Evolutionary conservation across 2,329 filamentous ascomycete species (phyloP).

Genomic region (Botrytis deweyae): DNA sequence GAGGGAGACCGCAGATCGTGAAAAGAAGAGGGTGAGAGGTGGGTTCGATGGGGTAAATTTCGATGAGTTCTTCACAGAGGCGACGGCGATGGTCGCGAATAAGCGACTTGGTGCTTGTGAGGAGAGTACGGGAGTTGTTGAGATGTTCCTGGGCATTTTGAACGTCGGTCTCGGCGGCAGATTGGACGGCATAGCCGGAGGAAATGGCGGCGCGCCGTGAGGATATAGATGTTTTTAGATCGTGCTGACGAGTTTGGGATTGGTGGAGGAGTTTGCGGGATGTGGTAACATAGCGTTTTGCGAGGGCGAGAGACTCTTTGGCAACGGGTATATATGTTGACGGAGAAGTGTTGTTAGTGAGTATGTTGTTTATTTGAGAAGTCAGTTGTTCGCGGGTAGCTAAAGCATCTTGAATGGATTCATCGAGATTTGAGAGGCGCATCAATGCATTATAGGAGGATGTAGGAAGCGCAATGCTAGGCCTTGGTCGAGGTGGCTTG

Average conservation of each 20-base stretch:
- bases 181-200: conserved; percentile 59
- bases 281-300: conserved; percentile 55
- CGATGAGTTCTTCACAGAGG: conserved; percentile 77
- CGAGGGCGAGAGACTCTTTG: conserved; percentile 49
- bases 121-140: conserved; percentile 52
- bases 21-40: conserved; percentile 68
- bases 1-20: conserved; percentile 72
- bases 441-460: conserved; percentile 88
- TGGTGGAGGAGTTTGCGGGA: conserved; percentile 66
- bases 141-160: conserved; percentile 60
- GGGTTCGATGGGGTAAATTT: conserved; percentile 79
- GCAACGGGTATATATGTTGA: conserved; percentile 49
- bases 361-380: conserved; percentile 69
- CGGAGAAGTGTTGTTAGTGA: conserved; percentile 43
- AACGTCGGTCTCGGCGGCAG: conserved; percentile 59
- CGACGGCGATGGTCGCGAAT: conserved; percentile 85
- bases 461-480: conserved; percentile 55
- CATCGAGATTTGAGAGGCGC: conserved; percentile 83
- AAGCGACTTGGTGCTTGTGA: conserved; percentile 59
- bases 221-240: conserved; percentile 65
- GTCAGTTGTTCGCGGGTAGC: conserved; percentile 72
- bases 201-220: conserved; percentile 67
- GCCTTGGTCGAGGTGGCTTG: conserved; percentile 47
- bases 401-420: conserved; percentile 86
- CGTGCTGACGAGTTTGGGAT: conserved; percentile 61